phyloP scores from a whole-genome alignment of 129 eudicot genomes.

The Chrysanthemum makinoi region DNA sequence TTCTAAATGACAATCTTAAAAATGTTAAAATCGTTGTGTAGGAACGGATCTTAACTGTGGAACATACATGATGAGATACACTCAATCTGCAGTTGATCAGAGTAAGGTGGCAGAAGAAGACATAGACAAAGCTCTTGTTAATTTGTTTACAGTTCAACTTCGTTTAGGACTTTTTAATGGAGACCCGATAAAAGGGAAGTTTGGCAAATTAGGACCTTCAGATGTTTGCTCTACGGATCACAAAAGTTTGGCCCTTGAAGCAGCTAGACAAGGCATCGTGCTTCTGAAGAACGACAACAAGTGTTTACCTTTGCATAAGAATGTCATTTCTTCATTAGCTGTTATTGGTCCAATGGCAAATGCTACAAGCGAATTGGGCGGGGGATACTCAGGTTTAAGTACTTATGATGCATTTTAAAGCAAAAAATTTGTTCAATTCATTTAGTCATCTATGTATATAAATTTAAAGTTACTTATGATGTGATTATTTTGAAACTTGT shows the following conservation, averaged over 20 bases:
- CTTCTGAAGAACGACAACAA: constrained; percentile 77
- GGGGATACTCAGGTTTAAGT: constrained; percentile 76
- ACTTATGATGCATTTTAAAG: not conserved
- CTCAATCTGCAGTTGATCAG: constrained; percentile 52
- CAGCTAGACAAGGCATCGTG: constrained; percentile 82
- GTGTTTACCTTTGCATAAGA: constrained; percentile 66
- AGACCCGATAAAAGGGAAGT: constrained; percentile 49
- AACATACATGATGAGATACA: constrained; percentile 68
- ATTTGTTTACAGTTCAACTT: constrained; percentile 67
- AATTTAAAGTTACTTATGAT: not conserved
- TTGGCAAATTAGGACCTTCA: constrained; percentile 50
- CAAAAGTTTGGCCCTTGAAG: constrained; percentile 75
- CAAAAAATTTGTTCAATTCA: not conserved
- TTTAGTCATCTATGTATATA: too few relatives aligned
- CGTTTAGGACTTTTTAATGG: constrained; percentile 85
- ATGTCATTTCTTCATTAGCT: constrained; percentile 58
- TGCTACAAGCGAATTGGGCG: constrained; percentile 52
- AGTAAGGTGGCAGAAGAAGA: constrained; percentile 72
- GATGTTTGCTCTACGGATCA: constrained; percentile 71
- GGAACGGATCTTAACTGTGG: constrained; percentile 95
- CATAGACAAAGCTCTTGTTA: constrained; percentile 70
- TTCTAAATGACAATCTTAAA: not conserved
- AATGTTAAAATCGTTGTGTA: constrained; percentile 26
- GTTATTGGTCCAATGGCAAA: constrained; percentile 85
- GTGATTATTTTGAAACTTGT: constrained; percentile 17